Evolutionary conservation across 352 stramenopile genomes (phyloP), one percentile per base, ranked within the genome.

Genomic region (Pythium rishiriense): DNA sequence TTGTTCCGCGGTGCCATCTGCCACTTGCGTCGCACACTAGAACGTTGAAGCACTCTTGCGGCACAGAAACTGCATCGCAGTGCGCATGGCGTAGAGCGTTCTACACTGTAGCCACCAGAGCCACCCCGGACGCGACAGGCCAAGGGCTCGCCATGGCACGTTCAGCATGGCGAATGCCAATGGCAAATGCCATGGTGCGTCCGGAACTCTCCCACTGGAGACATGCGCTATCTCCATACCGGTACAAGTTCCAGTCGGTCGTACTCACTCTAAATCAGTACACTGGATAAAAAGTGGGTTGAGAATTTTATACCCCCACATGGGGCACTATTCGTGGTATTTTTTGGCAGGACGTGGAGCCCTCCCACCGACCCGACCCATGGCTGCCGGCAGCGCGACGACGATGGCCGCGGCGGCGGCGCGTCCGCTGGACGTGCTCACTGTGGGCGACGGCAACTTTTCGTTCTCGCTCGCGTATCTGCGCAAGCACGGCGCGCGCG

Each of bases 401-500:
- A n/a, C n/a, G n/a, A n/a, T n/a, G n/a, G n/a, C n/a, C n/a, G 11
- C 37, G 37, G n/a, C 37, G 37, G 37, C 37, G 37, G 14, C 11
- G 19, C 43, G 31, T 29, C 31, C n/a, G 53, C 57, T 62, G 45
- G 39, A 50, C 10, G 67, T 73, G 51, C 61, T 76, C 33, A 73
- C 61, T 4, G 53, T 76, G 10, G 69, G 69, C 25, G 69, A 76
- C 47, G 69, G 69, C 49, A 76, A 76, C 61, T 76, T 76, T 31
- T 76, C 69, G 29, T 76, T 76, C 61, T 76, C 69, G 41, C 53
- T 74, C 19, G 62, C 55, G 45, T 74, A 61, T 47, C 46, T 66
- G 41, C 42, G 47, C 22, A 52, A 66, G 35, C 47, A 70, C 25
- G 43, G 41, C 48, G 37, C 28, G 26, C 2, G 4, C 53, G 28